Evolutionary conservation across 2,329 filamentous ascomycete species (phyloP), one percentile per base, ranked within the genome.

Genomic region (Paraconiothyrium brasiliense): DNA sequence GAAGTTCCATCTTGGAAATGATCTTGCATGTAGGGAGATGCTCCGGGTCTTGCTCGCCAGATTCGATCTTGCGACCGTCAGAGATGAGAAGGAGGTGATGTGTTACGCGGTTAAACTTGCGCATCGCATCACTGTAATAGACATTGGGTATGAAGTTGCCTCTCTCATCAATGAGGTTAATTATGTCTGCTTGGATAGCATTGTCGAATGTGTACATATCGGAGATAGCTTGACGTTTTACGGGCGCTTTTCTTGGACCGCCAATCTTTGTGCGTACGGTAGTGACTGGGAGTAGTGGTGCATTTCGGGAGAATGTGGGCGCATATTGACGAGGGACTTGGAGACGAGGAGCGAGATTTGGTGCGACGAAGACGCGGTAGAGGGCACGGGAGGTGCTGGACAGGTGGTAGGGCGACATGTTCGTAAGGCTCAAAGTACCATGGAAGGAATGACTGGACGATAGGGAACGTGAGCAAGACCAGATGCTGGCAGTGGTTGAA

Each of bases 1-100:
- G 77, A 58, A 82, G 78, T 58, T 84, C 79, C 24, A 78, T 78
- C 67, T 89, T 89, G 75, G 88, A 84, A 34, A 92, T 75, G 49
- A 97, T 82, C 69, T 88, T 90, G 84, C 92, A 96, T 37, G 94
- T 84, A 1, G 92, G 88, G 3, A 71, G 62, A 35, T 68, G 44
- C 4, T 65, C 57, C 14, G 89, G 80, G 52, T 88, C 78, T 9
- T 72, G 57, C 24, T 61, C 60, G 1, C 71, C 72, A 14, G 59
- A 66, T 22, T 71, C 67, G 46, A 72, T 66, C 54, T 69, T 58
- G 13, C 58, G 49, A 35, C 74, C 59, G 55, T 78, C 58, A 0
- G 73, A 73, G 30, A 89, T 78, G 65, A 85, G 81, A 2, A 87
- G 72, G 1, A 90, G 79, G 61, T 84, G 81, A 57, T 85, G 77